Evolutionary conservation across 352 stramenopile genomes (phyloP).

Genomic region (Stephanocyclus meneghinianus): DNA sequence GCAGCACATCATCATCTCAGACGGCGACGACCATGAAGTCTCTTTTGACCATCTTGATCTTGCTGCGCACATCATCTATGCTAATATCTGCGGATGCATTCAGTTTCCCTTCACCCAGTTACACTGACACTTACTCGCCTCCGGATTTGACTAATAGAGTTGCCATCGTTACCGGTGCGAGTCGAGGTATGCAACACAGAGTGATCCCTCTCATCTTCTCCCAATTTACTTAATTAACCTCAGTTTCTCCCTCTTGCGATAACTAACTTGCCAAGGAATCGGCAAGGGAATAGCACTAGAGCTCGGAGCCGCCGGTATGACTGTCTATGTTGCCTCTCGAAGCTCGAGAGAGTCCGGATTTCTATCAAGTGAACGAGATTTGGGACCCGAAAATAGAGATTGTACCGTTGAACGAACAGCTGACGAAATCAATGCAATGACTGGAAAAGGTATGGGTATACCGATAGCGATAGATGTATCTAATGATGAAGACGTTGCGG

Average conservation of each 20-base stretch:
- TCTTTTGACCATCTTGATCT: neutral
- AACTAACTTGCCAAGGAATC: constrained; percentile 51
- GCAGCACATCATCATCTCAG: neutral
- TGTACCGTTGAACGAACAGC: constrained; percentile 59
- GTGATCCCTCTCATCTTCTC: neutral
- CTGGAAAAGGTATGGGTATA: constrained; percentile 28
- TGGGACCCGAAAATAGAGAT: constrained; percentile 36
- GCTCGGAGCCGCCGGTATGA: constrained; percentile 66
- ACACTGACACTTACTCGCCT: constrained; percentile 27
- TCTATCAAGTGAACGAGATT: constrained; percentile 30
- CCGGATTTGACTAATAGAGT: constrained; percentile 46
- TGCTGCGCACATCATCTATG: neutral
- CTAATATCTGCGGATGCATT: neutral
- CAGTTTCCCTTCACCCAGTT: neutral
- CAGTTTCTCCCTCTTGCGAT: neutral
- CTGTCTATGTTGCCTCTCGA: constrained; percentile 60
- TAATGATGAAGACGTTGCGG: constrained; percentile 48
- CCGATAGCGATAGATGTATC: constrained; percentile 46
- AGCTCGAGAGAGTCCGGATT: constrained; percentile 2
- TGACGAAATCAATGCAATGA: constrained; percentile 37
- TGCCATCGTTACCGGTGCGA: constrained; percentile 79
- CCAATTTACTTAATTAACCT: neutral
- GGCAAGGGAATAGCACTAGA: constrained; percentile 79
- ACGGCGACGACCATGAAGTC: neutral
- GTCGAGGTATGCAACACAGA: constrained; percentile 18